phyloP scores from a whole-genome alignment of 2,329 filamentous ascomycete species.

The Berkeleyomyces basicola region DNA sequence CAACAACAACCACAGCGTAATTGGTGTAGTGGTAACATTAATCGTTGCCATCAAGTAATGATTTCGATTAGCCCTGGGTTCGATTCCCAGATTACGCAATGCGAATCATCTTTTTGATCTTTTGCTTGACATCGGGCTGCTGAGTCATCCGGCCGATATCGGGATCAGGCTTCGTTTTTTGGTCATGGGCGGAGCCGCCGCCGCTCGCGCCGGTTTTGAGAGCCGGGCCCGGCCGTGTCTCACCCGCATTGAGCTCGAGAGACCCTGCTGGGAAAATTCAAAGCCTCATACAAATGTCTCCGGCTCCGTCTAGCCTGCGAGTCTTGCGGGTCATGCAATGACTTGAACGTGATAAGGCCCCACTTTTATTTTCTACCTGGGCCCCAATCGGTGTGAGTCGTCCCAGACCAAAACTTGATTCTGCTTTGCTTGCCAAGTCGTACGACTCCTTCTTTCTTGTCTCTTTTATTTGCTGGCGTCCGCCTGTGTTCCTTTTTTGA shows the following conservation, averaged over 20 bases:
- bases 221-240: not conserved
- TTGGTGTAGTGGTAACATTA: constrained; percentile 7
- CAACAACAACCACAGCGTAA: not conserved
- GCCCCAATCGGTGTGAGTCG: not conserved
- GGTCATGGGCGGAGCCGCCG: too few species aligned
- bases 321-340: not conserved
- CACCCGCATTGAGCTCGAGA: too few species aligned
- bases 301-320: too few species aligned
- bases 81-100: constrained; percentile 6
- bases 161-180: not conserved
- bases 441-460: not conserved
- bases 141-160: not conserved
- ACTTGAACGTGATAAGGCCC: not conserved
- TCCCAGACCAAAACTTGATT: not conserved
- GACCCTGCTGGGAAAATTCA: not conserved
- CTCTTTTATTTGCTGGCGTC: too few species aligned
- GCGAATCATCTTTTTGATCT: not conserved
- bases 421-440: not conserved
- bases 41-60: constrained; percentile 4
- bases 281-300: not conserved
- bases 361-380: not conserved
- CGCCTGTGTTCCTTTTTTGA: not conserved
- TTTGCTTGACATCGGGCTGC: not conserved
- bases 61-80: constrained; percentile 7
- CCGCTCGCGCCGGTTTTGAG: not conserved